Percentiles rank a stretch among this genome's conserved stretches.
These are phyloP conservation scores for Flammula alnicola DNA, from an alignment of 1,284 basidiomycete genomes.

Conservation along the genomic window DNA sequence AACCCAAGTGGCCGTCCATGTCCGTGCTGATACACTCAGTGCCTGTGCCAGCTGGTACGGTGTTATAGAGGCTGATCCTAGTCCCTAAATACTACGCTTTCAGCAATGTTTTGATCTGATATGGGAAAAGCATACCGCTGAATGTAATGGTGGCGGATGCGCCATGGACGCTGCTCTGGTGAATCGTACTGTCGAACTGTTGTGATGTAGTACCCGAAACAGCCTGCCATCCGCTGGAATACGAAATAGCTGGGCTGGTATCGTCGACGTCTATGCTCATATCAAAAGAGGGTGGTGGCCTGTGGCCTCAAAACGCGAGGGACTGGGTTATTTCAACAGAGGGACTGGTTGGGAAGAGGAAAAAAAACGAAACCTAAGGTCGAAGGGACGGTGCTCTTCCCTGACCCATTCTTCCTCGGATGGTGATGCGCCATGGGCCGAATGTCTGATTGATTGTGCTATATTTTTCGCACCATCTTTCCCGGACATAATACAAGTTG, in stretches of 20 bases:
- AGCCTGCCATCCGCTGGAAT: conserved; percentile 9
- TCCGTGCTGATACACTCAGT: conserved; percentile 6
- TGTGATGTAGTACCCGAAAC: conserved; percentile 3
- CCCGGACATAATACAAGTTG: no score
- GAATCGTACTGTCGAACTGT: conserved; percentile 11
- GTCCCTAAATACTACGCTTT: conserved; percentile 10
- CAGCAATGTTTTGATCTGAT: not conserved
- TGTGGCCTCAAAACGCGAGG: no score
- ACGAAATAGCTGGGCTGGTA: conserved; percentile 2
- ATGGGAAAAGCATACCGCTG: conserved; percentile 2
- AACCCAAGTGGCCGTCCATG: conserved; percentile 9
- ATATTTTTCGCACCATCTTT: no score
- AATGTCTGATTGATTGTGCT: no score
- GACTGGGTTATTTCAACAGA: no score
- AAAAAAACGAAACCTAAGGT: no score
- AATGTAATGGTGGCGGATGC: conserved; percentile 16
- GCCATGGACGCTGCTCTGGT: conserved; percentile 6
- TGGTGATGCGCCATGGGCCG: no score
- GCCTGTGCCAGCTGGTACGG: conserved; percentile 8
- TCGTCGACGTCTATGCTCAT: conserved; percentile 13
- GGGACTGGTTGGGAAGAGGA: no score
- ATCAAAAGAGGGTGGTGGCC: conserved; percentile 14
- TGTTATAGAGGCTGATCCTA: conserved; percentile 10
- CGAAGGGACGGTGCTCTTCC: no score
- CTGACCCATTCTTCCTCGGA: no score